Base-by-base conservation (phyloP, 139 green algal species). In the Dunaliella sp. region DNA sequence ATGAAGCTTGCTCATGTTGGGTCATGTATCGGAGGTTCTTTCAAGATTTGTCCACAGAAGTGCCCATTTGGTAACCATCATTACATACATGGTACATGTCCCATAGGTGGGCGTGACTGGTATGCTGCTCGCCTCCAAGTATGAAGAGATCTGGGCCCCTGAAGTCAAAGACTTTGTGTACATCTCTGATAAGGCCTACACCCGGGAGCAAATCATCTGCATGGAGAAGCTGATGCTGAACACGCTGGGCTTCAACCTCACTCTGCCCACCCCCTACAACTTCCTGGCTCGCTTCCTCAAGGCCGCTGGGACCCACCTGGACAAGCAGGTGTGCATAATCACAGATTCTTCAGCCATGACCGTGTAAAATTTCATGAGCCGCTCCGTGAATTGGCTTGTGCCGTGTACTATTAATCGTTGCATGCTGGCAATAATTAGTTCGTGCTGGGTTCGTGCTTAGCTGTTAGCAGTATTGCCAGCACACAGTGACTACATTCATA, bases 131-230 rank as follows among this genome's bases (percentile, higher is more conserved):
- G 97, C 96, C 26, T 95, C 94, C 84, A 99, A 99, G 92, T 99
- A 99, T 78, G 97, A 99, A 92, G 97, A 99, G 90, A 99, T 99
- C 90, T 99, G 96, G 96, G 95, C 96, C 0, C 97, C 96, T 0
- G 96, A 98, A 89, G 96, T 99, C n/a, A 87, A 91, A 2, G 97
- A 99, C 92, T 99, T 99, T 89, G 97, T 99, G 26, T 99, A 98
- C 94, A 99, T 99, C 91, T 97, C 90, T n/a, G 97, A 99, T 90
- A 94, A 95, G 74, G 97, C 97, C 48, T 99, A 99, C 94, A 97
- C 92, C 2, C 90, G 93, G 30, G 88, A 95, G 75, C 93, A 99
- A 89, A 98, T 99, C 89, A 92, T 99, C 32, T 88, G 90, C 38
- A 99, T 98, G 94, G 97, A 99, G 93, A 97, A 97, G 89, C 74